Base-by-base conservation (phyloP, 2,329 filamentous ascomycete genomes). In the Xenosphaeropsis pyriputrescens region DNA sequence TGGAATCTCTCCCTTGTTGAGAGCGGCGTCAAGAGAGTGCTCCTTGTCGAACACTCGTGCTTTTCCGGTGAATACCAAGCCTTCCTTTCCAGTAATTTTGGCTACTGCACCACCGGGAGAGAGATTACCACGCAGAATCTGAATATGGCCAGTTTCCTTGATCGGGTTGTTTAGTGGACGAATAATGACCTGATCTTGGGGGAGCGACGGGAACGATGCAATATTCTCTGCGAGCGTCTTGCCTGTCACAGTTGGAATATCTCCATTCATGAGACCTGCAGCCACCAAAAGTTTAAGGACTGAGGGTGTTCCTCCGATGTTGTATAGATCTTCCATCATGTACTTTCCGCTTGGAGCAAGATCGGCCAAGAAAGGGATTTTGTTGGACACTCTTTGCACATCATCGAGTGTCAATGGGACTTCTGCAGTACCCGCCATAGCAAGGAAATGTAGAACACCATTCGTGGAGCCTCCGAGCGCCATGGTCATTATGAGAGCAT, bases 41-140 rank as follows among this genome's bases (percentile, higher is more conserved):
- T 95, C 89, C 52, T 91, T 89, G 59, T 95, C 67, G 57, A 91
- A 96, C 34, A 93, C 84, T 15, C 77, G 70, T 1, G 85, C 89
- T 45, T 75, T 75, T 35, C 89, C 89, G 0, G 69, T 79, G 59
- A 96, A 96, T 11, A 62, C 65, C 6, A 86, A 69, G 2, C 89
- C 89, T 58, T 96, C 89, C 57, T 95, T 95, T 29, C 89, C 89
- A 0, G 89, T 95, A 58, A 96, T 95, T 60, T 96, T 96, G 42
- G 86, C 88, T 2, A 96, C 88, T 1, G 88, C 83, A 26, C 89
- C 89, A 9, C 77, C 81, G 1, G 89, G 89, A 2, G 88, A 85
- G 22, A 95, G 70, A 56, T 93, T 94, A 15, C 89, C 89, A 42
- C 74, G 72, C 3, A 96, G 70, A 42, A 96, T 83, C 57, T 89